These are phyloP conservation scores for Trametes pubescens DNA, from an alignment of 1,284 basidiomycete species.

Conservation along the genomic window DNA sequence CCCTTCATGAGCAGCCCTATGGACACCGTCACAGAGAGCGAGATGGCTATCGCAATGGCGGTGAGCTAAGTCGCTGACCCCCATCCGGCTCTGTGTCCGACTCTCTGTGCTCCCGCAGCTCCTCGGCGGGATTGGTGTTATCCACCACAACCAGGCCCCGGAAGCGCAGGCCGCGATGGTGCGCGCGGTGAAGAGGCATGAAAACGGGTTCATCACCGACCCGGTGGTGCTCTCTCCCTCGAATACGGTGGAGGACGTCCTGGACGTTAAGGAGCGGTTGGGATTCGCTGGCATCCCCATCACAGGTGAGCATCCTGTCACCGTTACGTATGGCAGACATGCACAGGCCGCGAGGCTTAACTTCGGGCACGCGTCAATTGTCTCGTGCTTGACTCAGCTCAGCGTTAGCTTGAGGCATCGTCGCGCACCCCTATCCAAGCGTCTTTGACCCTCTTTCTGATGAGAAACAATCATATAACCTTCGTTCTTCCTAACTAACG, in stretches of 20 bases:
- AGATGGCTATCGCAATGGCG: constrained; percentile 97
- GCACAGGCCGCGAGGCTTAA: background rate
- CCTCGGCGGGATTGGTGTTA: constrained; percentile 97
- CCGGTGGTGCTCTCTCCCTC: constrained; percentile 87
- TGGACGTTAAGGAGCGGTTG: constrained; percentile 91
- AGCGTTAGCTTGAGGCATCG: background rate
- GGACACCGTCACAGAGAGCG: constrained; percentile 98
- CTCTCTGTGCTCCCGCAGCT: constrained; percentile 58
- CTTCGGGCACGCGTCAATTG: background rate
- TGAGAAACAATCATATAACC: constrained; percentile 66
- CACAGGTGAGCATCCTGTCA: constrained; percentile 73
- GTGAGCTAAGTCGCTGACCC: constrained; percentile 54
- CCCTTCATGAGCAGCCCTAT: constrained; percentile 99
- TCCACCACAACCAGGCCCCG: constrained; percentile 96
- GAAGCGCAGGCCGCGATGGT: constrained; percentile 96
- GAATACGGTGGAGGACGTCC: constrained; percentile 87
- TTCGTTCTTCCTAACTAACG: constrained; percentile 91
- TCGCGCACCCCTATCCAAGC: background rate
- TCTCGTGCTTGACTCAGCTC: background rate
- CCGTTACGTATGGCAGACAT: constrained; percentile 1
- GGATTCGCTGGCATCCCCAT: constrained; percentile 99
- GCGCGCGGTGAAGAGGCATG: constrained; percentile 96
- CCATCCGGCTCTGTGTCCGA: constrained; percentile 31
- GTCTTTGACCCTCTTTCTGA: constrained; percentile 41
- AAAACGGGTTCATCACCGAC: constrained; percentile 98